Base-by-base conservation (phyloP, 78 protist genomes). In the Creolimax fragrantissima region DNA sequence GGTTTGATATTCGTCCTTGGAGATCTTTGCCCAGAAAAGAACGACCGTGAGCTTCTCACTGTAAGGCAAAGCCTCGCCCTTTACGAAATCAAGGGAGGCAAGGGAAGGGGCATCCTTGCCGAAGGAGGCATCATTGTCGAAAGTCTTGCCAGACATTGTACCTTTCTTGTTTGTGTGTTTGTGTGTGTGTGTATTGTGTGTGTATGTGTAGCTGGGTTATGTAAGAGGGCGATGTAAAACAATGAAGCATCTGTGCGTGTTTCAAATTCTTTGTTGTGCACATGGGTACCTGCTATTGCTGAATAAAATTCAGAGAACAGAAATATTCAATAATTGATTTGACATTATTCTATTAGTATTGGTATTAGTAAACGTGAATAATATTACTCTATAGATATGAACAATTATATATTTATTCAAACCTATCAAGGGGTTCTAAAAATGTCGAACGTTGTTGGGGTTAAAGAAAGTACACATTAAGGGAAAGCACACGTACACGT, bases 1-100 rank as follows among this genome's bases (percentile, higher is more conserved):
- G 35, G 92, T 90, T 35, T 43, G 36, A 84, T 90, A 90, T 32
- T 66, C 92, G 11, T 39, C 83, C 83, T 90, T 90, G 81, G n/a
- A 36, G 81, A 90, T 42, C 35, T 90, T 90, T 39, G 92, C 37
- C 92, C 92, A 90, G 74, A 90, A 90, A 7, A 90, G 41, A 90
- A 90, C 47, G n/a, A 90, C 42, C 44, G 81, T 44, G 5, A 45
- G 81, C 41, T 44, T 42, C 41, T 44, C 92, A 36, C 81, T 37
- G 41, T 74, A 81, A 1, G 2, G 88, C 24, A 90, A 11, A 7
- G 47, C 41, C 4, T 5, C 5, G 5, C 92, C 92, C n/a, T 66
- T 32, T 3, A 90, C 92, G 81, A 74, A 42, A 24, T 90, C 74
- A 7, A 90, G 35, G 24, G 58, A 7, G 35, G 58, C 74, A 4